Evolutionary conservation across 2,329 filamentous ascomycete species (phyloP).

Genomic region (Trichoderma harzianum): DNA sequence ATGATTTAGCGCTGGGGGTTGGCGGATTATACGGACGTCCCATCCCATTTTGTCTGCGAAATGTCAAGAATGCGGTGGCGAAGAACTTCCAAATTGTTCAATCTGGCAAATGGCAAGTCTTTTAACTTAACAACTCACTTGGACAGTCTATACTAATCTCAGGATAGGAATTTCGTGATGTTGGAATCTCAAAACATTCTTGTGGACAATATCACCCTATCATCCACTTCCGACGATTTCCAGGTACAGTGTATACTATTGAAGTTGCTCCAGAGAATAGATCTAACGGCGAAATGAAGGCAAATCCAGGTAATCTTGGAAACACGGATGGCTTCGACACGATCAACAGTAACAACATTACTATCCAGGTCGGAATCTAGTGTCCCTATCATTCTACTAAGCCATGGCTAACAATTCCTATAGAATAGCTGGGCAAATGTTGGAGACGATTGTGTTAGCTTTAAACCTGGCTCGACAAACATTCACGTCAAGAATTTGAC

Average conservation of each 20-base stretch:
- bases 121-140: fast-evolving
- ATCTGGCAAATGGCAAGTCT: constrained; percentile 1
- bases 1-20: not conserved
- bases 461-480: constrained; percentile 7
- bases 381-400: not conserved
- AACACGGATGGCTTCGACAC: constrained; percentile 6
- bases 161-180: constrained; percentile 3
- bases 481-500: constrained; percentile 7
- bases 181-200: constrained; percentile 4
- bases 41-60: constrained; percentile 2
- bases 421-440: constrained; percentile 4
- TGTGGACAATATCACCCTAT: constrained; percentile 8
- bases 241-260: not conserved
- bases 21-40: constrained; percentile 1
- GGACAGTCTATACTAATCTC: not conserved
- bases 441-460: constrained; percentile 8
- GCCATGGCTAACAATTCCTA: not conserved
- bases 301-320: constrained; percentile 1
- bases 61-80: not conserved
- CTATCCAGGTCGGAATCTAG: not conserved
- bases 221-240: not conserved
- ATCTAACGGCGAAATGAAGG: not conserved
- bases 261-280: not conserved
- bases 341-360: constrained; percentile 7
- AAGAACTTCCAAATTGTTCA: not conserved